Percentiles rank a stretch among this genome's conserved stretches.
Conservation (phyloP, 805 yeast species). For the Yarrowia sp. region DNA sequence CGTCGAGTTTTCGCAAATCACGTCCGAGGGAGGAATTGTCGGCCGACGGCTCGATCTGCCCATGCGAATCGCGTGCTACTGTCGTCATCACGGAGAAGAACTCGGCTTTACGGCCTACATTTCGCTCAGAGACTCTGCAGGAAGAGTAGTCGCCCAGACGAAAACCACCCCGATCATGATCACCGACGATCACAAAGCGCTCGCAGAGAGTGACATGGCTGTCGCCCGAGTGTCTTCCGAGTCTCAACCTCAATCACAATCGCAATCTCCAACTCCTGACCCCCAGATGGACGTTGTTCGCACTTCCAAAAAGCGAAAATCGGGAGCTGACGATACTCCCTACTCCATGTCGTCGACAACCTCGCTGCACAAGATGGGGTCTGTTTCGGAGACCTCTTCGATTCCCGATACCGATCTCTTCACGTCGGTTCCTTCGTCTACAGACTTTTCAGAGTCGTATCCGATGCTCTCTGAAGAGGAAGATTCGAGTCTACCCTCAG, state of each 20-base stretch:
- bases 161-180: constrained; percentile 77
- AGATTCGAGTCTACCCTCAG: constrained; percentile 46
- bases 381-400: background rate
- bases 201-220: background rate
- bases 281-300: background rate
- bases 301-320: constrained; percentile 16
- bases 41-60: constrained; percentile 48
- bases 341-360: constrained; percentile 19
- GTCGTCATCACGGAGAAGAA: constrained; percentile 91
- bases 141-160: constrained; percentile 67
- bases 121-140: constrained; percentile 59
- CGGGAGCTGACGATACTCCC: background rate
- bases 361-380: constrained; percentile 23
- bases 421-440: constrained; percentile 12
- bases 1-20: constrained; percentile 50
- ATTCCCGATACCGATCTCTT: constrained; percentile 8
- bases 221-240: background rate
- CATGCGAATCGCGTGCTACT: constrained; percentile 87
- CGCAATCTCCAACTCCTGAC: background rate
- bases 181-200: constrained; percentile 83
- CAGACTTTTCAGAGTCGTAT: constrained; percentile 11
- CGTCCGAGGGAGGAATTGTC: constrained; percentile 27
- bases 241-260: background rate
- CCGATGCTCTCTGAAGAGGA: constrained; percentile 2
- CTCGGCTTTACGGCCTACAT: constrained; percentile 62